Evolutionary conservation across 495 filamentous ascomycete species (phyloP).

Genomic region (Clavariopsis aquatica): DNA sequence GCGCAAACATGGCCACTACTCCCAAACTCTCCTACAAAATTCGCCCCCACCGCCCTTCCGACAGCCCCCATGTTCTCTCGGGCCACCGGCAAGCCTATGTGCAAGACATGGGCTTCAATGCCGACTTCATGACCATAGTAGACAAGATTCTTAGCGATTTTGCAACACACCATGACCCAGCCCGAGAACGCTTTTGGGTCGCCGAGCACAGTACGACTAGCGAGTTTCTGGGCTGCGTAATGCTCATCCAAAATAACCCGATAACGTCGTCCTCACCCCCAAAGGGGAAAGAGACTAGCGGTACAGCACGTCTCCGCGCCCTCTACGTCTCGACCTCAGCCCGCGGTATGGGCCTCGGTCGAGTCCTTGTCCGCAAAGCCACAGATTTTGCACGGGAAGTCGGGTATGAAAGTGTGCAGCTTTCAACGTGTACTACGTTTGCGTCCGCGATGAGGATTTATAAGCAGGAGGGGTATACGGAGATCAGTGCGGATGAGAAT

Average conservation of each 20-base stretch:
- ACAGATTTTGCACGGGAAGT: neutral
- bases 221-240: neutral
- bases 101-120: neutral
- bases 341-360: neutral
- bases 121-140: neutral
- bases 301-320: neutral
- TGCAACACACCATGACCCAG: neutral
- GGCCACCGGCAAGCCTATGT: neutral
- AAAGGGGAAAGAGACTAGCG: no score
- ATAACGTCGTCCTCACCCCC: no score
- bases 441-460: neutral
- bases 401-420: neutral
- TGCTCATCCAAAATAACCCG: neutral
- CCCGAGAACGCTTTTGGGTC: neutral
- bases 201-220: neutral
- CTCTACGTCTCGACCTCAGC: neutral
- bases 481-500: neutral
- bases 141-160: neutral
- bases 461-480: neutral
- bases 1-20: neutral
- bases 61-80: neutral
- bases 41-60: neutral
- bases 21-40: neutral
- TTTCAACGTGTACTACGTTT: neutral
- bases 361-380: neutral